Percentiles rank a stretch among this genome's conserved stretches.
Conservation (phyloP, 345 rosid genomes). For the Salix exigua region DNA sequence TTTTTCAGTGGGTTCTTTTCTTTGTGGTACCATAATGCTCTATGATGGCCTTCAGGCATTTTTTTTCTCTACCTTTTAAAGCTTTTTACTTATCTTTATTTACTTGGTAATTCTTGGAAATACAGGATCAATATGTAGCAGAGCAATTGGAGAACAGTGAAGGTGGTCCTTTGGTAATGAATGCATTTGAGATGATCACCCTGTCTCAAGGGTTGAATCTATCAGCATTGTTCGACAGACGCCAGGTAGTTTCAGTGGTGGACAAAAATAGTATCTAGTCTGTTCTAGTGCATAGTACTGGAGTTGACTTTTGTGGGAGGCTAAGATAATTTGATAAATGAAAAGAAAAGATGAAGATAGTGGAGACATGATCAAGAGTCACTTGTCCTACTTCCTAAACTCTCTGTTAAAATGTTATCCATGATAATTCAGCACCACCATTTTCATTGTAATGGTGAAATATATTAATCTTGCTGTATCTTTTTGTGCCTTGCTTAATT, state of each 20-base stretch:
- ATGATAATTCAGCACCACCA: not conserved
- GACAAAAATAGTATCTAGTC: not conserved
- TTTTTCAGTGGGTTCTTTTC: not conserved
- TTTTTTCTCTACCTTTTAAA: not conserved
- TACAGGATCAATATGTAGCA: slow-evolving; percentile 66
- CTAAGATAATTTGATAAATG: not conserved
- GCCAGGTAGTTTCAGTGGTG: slow-evolving; percentile 50
- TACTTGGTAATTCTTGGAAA: slow-evolving; percentile 13
- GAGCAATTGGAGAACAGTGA: slow-evolving; percentile 47
- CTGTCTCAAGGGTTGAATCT: slow-evolving; percentile 94
- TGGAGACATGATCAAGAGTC: not conserved
- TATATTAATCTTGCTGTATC: not conserved
- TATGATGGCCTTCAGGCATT: not conserved
- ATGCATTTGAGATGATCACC: slow-evolving; percentile 96
- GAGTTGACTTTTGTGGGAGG: not conserved
- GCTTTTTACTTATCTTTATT: slow-evolving; percentile 1
- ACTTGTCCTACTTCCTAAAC: not conserved
- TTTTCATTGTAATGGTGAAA: not conserved
- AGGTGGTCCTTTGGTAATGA: slow-evolving; percentile 72
- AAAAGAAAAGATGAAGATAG: not conserved
- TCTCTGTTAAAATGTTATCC: not conserved
- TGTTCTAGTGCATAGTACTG: not conserved
- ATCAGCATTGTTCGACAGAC: slow-evolving; percentile 84
- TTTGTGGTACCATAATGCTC: not conserved
- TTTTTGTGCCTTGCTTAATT: not conserved